Percentiles rank a stretch among this genome's conserved stretches.
These are phyloP conservation scores for Ganoderma lingzhi DNA, from an alignment of 1,284 basidiomycete species.

Conservation along the genomic window DNA sequence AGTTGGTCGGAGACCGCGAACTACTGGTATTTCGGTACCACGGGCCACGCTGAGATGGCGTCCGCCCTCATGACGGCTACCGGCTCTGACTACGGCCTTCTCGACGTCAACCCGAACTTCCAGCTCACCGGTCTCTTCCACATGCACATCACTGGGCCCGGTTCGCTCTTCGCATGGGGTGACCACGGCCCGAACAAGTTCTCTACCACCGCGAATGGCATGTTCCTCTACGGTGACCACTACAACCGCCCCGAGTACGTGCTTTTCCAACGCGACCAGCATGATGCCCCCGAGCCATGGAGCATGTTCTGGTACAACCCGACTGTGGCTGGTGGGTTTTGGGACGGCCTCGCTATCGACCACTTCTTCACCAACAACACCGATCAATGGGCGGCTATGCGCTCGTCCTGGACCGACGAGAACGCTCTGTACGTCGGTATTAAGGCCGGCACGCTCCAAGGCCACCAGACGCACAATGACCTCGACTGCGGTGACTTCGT, in stretches of 20 bases:
- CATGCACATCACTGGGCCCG: slow-evolving; percentile 89
- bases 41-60: slow-evolving; percentile 92
- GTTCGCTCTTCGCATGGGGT: slow-evolving; percentile 91
- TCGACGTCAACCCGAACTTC: slow-evolving; percentile 76
- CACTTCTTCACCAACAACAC: slow-evolving; percentile 75
- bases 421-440: slow-evolving; percentile 87
- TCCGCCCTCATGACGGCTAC: slow-evolving; percentile 87
- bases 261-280: slow-evolving; percentile 93
- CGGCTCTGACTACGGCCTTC: slow-evolving; percentile 83
- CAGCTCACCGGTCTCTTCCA: slow-evolving; percentile 87
- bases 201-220: slow-evolving; percentile 80
- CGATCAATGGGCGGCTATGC: slow-evolving; percentile 91
- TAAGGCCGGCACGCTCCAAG: slow-evolving; percentile 83
- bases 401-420: slow-evolving; percentile 92
- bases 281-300: slow-evolving; percentile 89
- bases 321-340: slow-evolving; percentile 85
- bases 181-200: slow-evolving; percentile 98
- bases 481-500: slow-evolving; percentile 96
- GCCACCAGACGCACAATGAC: slow-evolving; percentile 94
- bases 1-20: slow-evolving; percentile 97
- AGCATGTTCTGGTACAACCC: slow-evolving; percentile 99
- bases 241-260: slow-evolving; percentile 79
- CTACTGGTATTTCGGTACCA: slow-evolving; percentile 97
- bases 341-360: slow-evolving; percentile 88
- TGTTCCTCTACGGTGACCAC: slow-evolving; percentile 76